Conservation (phyloP, 1,284 basidiomycete species). For the Singerocomus inundabilis region DNA sequence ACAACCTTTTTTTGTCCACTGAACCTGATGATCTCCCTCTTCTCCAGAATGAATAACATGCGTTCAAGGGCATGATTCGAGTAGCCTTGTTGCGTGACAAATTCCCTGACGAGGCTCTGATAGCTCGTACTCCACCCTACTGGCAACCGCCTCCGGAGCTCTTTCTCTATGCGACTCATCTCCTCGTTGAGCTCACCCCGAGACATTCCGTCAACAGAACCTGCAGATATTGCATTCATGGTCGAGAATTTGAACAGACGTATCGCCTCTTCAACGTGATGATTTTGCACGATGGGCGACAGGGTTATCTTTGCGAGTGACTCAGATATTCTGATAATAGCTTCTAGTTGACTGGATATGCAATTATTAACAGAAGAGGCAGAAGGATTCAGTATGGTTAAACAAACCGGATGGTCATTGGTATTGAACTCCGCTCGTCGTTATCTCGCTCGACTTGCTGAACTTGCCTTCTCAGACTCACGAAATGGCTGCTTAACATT, state of each 20-base stretch:
- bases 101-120: conserved; percentile 91
- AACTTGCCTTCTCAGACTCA: conserved; percentile 90
- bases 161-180: conserved; percentile 90
- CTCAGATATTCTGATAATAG: conserved; percentile 98
- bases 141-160: conserved; percentile 84
- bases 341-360: conserved; percentile 87
- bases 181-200: conserved; percentile 93
- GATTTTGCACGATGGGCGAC: conserved; percentile 80
- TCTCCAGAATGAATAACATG: conserved; percentile 91
- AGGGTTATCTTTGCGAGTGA: conserved; percentile 94
- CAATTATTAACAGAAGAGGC: conserved; percentile 8
- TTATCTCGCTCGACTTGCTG: conserved; percentile 97
- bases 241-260: conserved; percentile 98
- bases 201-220: conserved; percentile 89
- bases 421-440: conserved; percentile 96
- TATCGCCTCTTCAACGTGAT: conserved; percentile 98
- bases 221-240: conserved; percentile 97
- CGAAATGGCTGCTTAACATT: conserved; percentile 97
- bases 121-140: conserved; percentile 98
- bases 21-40: conserved; percentile 91
- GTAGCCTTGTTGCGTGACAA: conserved; percentile 91
- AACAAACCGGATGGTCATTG: conserved; percentile 91
- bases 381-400: not conserved
- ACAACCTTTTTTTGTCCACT: conserved; percentile 53
- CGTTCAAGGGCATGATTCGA: conserved; percentile 91